Evolutionary conservation across 345 rosid genomes (phyloP), one percentile per base, ranked within the genome.

Genomic region (Rubroshorea leprosula): DNA sequence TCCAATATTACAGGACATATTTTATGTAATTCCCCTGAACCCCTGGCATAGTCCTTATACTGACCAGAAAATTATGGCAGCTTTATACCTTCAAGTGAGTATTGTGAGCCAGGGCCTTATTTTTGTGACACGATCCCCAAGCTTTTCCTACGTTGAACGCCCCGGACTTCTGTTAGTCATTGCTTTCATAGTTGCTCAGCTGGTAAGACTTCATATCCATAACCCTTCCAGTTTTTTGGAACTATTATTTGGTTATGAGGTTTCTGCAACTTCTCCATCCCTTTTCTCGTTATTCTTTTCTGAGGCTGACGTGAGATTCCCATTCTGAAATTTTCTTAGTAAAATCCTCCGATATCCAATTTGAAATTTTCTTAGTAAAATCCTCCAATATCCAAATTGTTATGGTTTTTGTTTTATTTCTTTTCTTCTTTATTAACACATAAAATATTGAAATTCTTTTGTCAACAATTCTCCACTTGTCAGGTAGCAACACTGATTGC

Each of bases 51-150:
- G 18, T 2, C 49, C 53, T 2, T n/a, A n/a, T n/a, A n/a, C n/a
- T n/a, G n/a, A n/a, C n/a, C 38, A 71, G 31, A 71, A 87, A 63
- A 83, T 81, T 95, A 83, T 79, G 88, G 79, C 95, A 23, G 93
- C 95, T 51, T 65, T 90, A 21, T 87, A 90, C 69, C 76, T 90
- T 14, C 97, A 90, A 84, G 97, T 90, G 38, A 90, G 95, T 63
- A 84, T 84, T 35, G 72, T 87, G 41, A 90, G 97, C 66, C 96
- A 90, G 72, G 89, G 96, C 53, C 85, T 90, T 19, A 90, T 90
- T 58, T 90, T 90, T 55, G 90, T 90, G 38, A 90, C 95, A 14
- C 73, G 97, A 51, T 90, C 97, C 11, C 86, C 89, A 70, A 78
- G 96, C 73, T 90, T 93, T 93, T 90, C 97, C 21, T 90, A 0